These are phyloP conservation scores for Batkoa obscura DNA, from an alignment of 371 early-diverging fungal genomes.

Conservation along the genomic window DNA sequence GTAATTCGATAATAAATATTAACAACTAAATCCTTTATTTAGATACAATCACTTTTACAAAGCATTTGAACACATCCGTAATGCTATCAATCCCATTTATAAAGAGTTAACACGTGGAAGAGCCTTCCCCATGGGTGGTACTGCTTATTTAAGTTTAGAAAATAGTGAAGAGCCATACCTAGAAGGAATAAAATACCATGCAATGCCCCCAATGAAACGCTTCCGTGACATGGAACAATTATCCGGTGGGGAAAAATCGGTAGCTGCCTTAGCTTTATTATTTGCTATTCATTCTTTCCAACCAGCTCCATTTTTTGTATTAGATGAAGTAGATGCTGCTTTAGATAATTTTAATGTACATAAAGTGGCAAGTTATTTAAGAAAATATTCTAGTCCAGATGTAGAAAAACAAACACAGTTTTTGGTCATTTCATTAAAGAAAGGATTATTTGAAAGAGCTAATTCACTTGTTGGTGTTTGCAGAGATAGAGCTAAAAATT, in stretches of 20 bases:
- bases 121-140: constrained; percentile 77
- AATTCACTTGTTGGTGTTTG: constrained; percentile 95
- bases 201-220: constrained; percentile 98
- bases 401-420: constrained; percentile 62
- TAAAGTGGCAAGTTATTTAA: constrained; percentile 79
- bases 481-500: constrained; percentile 67
- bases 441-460: constrained; percentile 83
- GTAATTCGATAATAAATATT: no score
- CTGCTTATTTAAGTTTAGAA: constrained; percentile 88
- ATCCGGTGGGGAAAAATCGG: constrained; percentile 99
- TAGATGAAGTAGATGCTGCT: constrained; percentile 99
- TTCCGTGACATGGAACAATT: constrained; percentile 98
- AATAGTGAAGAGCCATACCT: constrained; percentile 90
- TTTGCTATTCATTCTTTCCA: constrained; percentile 82
- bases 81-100: constrained; percentile 83
- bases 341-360: constrained; percentile 95
- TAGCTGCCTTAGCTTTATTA: constrained; percentile 91
- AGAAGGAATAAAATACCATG: constrained; percentile 90
- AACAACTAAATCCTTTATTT: no score
- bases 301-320: constrained; percentile 97
- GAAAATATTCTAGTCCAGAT: constrained; percentile 24
- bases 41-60: constrained; percentile 56
- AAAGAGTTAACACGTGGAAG: constrained; percentile 74
- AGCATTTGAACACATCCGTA: constrained; percentile 82
- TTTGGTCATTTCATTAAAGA: constrained; percentile 96